Conservation (phyloP, 768 basidiomycete species). For the Clavulina sp. region DNA sequence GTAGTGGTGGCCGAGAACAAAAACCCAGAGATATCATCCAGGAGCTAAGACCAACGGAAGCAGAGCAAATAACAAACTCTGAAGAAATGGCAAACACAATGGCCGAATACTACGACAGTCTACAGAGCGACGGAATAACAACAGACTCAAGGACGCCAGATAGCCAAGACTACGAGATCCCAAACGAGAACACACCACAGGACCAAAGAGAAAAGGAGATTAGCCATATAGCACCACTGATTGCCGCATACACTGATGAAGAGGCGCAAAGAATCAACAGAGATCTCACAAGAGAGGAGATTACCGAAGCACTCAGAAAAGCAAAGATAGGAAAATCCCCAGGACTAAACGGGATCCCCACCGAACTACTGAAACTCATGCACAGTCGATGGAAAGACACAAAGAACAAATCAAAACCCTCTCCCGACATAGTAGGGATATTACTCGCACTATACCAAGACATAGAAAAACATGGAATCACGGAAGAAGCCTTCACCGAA, state of each 20-base stretch:
- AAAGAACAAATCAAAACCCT: not conserved
- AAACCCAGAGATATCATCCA: too few species aligned
- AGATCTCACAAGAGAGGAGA: not conserved
- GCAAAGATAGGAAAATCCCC: not conserved
- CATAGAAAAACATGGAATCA: not conserved
- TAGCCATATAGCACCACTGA: not conserved
- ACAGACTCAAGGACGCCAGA: not conserved
- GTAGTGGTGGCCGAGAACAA: too few species aligned
- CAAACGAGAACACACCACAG: not conserved
- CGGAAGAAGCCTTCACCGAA: constrained; percentile 9
- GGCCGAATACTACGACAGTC: too few species aligned
- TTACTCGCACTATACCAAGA: not conserved
- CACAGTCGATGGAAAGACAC: not conserved
- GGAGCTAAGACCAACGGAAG: too few species aligned
- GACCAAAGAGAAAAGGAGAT: not conserved
- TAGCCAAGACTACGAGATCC: not conserved
- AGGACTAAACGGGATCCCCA: constrained; percentile 1
- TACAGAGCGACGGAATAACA: too few species aligned
- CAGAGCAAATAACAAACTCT: too few species aligned
- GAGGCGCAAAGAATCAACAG: not conserved
- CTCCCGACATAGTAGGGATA: not conserved
- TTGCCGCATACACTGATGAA: too few species aligned
- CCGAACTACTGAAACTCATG: constrained; percentile 1
- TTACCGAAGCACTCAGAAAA: not conserved
- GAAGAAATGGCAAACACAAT: too few species aligned